Base-by-base conservation (phyloP, 2,329 filamentous ascomycete species). In the Talaromyces sp. region DNA sequence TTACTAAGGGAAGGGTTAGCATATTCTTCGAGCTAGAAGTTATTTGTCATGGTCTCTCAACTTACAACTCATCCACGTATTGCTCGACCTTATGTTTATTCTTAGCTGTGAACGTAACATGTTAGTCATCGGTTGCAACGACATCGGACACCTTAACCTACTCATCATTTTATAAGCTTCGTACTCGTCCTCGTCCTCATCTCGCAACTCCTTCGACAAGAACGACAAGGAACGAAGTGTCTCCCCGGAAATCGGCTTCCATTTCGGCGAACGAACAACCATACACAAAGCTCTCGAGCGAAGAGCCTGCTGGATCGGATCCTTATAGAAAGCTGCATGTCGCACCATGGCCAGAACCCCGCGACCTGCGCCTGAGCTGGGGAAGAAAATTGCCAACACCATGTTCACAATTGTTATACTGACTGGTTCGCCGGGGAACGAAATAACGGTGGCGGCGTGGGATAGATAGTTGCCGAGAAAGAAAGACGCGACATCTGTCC, bases 401-500 rank as follows among this genome's bases (percentile, higher is more conserved):
- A 71, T 67, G 5, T 63, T 68, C 4, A 65, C 49, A 0, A 69
- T 34, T 17, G 67, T 69, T 40, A 69, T 63, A 13, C 67, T 34
- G 3, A 63, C 54, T 1, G 67, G 45, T 58, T 74, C 73, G 1
- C 76, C 77, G 7, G 77, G 76, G 1, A 66, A 56, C 1, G 71
- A 68, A 13, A 75, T 68, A 8, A 78, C 68, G 1, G 77, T 79
- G 2, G 73, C 72, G 3, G 73, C 75, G 51, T 79, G 77, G 0
- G 77, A 71, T 2, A 76, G 58, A 58, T 77, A 79, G 64, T 79
- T 79, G 17, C 72, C 67, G 4, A 76, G 56, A 59, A 72, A 78
- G 66, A 79, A 80, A 6, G 64, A 60, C 2, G 68, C 60, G 6
- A 77, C 34, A 36, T 76, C 75, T 7, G 25, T 60, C 64, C 59